Evolutionary conservation across 2,329 filamentous ascomycete genomes (phyloP), one percentile per base, ranked within the genome.

Genomic region (Phoma sp.): DNA sequence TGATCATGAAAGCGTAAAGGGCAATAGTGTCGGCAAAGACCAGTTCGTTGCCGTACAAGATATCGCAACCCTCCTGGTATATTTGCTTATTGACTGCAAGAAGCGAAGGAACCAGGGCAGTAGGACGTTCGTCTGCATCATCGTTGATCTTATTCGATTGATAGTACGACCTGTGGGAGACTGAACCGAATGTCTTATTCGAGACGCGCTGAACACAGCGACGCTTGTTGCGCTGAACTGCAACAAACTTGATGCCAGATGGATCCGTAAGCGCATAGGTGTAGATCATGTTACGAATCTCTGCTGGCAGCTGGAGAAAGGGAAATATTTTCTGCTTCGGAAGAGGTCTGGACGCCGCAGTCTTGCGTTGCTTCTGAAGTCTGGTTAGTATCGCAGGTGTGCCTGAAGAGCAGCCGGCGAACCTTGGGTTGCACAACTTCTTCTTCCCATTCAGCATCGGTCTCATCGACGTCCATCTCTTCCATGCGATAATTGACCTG

Each of bases 211-310:
- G 36, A 5, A 69, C 64, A 4, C 58, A 68, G 38, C 72, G 73
- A 25, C 73, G 73, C 38, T 57, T 65, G 17, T 68, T 52, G 32
- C 64, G 57, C 15, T 61, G 67, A 1, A 58, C 57, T 2, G 66
- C 54, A 14, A 60, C 42, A 17, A 75, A 56, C 30, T 65, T 60
- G 53, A 74, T 57, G 26, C 66, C 70, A 11, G 46, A 43, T 2
- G 66, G 57, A 30, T 73, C 69, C 0, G 36, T 52, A 30, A 74
- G 69, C 38, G 62, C 60, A 29, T 69, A 61, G 1, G 21, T 37
- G 59, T 75, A 74, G 36, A 75, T 71, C 23, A 68, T 61, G 52
- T 73, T 73, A 5, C 71, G 60, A 10, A 74, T 66, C 39, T 75
- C 73, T 2, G 68, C 69, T 0, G 72, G 71, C 0, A 75, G 64